phyloP scores from a whole-genome alignment of 352 stramenopile genomes.

The Phytophthora brassicae region DNA sequence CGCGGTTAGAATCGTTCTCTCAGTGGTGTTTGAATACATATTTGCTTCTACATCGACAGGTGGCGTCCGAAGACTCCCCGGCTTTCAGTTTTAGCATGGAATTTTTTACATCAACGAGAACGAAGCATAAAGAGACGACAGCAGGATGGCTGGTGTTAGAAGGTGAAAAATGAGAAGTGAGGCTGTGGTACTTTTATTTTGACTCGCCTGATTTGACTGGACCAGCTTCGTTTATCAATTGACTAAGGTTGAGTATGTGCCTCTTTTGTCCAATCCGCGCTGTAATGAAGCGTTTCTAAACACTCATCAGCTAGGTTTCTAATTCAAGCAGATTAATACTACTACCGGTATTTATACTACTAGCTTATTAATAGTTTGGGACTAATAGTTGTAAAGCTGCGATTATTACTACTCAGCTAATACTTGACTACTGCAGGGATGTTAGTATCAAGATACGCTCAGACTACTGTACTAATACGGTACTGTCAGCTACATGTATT shows the following conservation, averaged over 20 bases:
- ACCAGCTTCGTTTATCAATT: slow-evolving; percentile 4
- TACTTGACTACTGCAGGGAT: no score
- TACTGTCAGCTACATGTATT: no score
- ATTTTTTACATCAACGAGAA: slow-evolving; percentile 71
- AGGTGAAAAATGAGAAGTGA: slow-evolving; percentile 19
- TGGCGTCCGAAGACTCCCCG: slow-evolving; percentile 21
- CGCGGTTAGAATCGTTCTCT: slow-evolving; percentile 50
- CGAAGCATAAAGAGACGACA: background rate
- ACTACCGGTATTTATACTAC: no score
- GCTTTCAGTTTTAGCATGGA: slow-evolving; percentile 85
- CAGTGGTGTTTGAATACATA: slow-evolving; percentile 78
- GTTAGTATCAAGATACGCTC: no score
- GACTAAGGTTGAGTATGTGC: slow-evolving; percentile 6
- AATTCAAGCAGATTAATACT: no score
- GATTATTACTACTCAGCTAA: no score
- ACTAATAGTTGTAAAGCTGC: no score
- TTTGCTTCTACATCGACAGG: slow-evolving; percentile 58
- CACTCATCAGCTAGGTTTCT: no score
- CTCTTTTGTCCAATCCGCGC: slow-evolving; percentile 13
- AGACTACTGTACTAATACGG: no score
- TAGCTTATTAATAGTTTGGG: no score
- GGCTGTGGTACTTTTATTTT: background rate
- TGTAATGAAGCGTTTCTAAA: background rate
- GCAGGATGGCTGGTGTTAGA: background rate
- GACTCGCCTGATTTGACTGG: slow-evolving; percentile 21